Evolutionary conservation across 257 asterid species (phyloP).

Genomic region (Jacaranda mimosifolia): DNA sequence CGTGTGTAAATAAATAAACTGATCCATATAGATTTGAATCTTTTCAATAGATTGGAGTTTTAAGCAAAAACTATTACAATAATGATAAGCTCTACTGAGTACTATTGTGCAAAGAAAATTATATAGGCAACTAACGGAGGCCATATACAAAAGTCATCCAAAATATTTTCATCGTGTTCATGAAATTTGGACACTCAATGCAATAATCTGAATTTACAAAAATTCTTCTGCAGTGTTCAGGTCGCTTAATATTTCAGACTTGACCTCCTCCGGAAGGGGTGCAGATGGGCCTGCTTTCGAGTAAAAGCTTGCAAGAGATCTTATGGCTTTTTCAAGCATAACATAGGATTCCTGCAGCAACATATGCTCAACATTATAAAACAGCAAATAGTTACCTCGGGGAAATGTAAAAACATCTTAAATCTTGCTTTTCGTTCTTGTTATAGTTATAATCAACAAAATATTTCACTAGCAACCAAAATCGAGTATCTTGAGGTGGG

Average conservation of each 20-base stretch:
- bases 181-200: not conserved
- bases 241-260: conserved; percentile 65
- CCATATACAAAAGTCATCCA: not conserved
- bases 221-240: conserved; percentile 65
- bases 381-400: not conserved
- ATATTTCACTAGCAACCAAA: too few relatives aligned
- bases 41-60: too few relatives aligned
- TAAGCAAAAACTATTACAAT: not conserved
- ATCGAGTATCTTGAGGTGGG: too few relatives aligned
- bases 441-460: too few relatives aligned
- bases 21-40: too few relatives aligned
- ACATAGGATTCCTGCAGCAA: conserved; percentile 82
- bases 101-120: too few relatives aligned
- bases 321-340: conserved; percentile 83
- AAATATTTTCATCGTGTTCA: too few relatives aligned
- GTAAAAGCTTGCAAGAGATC: conserved; percentile 83
- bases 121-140: not conserved
- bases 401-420: not conserved
- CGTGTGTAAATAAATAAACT: too few relatives aligned
- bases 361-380: not conserved
- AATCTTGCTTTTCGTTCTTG: not conserved
- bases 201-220: conserved; percentile 45
- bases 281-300: conserved; percentile 95
- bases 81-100: too few relatives aligned
- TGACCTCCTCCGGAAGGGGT: conserved; percentile 68